A percentile compares a stretch with the other conserved stretches of the same genome.
phyloP scores from a whole-genome alignment of 106 monocot species.

The Dendrobium chrysotoxum region DNA sequence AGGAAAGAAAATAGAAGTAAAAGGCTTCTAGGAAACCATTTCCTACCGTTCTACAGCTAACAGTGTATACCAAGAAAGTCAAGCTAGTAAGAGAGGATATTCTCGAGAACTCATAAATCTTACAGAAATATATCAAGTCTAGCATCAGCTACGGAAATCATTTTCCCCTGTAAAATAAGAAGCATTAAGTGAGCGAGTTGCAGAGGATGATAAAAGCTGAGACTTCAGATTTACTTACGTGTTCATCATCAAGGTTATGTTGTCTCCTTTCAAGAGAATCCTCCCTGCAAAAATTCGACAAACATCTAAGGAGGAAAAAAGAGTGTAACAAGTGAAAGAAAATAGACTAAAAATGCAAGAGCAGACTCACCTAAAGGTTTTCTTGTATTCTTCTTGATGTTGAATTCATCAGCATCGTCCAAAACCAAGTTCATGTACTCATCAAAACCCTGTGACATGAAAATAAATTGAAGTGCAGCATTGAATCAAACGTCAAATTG shows the following conservation, averaged over 20 bases:
- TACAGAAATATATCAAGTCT: background rate
- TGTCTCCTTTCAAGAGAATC: slow-evolving; percentile 80
- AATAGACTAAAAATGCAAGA: background rate
- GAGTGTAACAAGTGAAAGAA: background rate
- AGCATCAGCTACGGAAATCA: slow-evolving; percentile 2
- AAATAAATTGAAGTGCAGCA: background rate
- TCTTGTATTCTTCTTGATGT: slow-evolving; percentile 71
- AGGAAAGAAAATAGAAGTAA: background rate
- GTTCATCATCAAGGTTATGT: slow-evolving; percentile 84
- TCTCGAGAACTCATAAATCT: background rate
- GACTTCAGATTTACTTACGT: slow-evolving; percentile 32
- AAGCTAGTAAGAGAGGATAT: background rate
- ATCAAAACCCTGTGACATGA: slow-evolving; percentile 59
- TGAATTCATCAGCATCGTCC: slow-evolving; percentile 79
- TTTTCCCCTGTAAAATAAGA: slow-evolving; percentile 14
- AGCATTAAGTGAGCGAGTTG: background rate
- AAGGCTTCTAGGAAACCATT: background rate
- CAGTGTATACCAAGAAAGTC: background rate
- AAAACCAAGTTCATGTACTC: slow-evolving; percentile 88
- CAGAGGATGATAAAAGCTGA: background rate
- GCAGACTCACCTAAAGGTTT: slow-evolving; percentile 40
- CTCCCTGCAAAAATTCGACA: slow-evolving; percentile 37
- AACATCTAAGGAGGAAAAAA: background rate
- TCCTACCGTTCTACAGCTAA: background rate
- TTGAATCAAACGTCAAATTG: background rate